Base-by-base conservation (phyloP, 305 asterid species). In the Andrographis paniculata region DNA sequence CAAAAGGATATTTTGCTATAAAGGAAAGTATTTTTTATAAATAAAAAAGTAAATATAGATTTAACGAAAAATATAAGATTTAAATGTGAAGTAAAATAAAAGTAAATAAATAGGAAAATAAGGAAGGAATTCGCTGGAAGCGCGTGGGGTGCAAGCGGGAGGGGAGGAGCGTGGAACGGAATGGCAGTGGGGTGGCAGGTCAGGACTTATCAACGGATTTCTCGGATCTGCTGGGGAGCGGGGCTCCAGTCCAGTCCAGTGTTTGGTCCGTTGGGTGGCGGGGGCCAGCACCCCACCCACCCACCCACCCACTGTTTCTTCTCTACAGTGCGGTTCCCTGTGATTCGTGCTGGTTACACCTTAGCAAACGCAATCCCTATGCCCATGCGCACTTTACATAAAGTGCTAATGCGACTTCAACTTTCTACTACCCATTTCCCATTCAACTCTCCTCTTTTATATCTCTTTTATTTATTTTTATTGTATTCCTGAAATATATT, bases 131-230 rank as follows among this genome's bases (percentile, higher is more conserved):
- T n/a, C n/a, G n/a, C n/a, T n/a, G n/a, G 7, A 24, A 15, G 9
- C 28, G 56, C 56, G 56, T 58, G 63, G 4, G 4, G 1, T 6
- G 12, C 3, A 14, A 19, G 42, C 3, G 24, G 5, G 4, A 9
- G 1, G 4, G 0, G 6, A 2, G 20, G 64, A 53, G 59, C 42
- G 72, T 61, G n/a, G n/a, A n/a, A n/a, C n/a, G 55, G 1, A 46
- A 23, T 31, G 46, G 42, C 59, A 37, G 15, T 48, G 59, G 10
- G 21, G 6, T 21, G 45, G 56, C 16, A 15, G 37, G 39, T 53
- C n/a, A 56, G 60, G 82, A 61, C 79, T 59, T 62, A 76, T 75
- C 82, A 74, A 72, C 91, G 91, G 60, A 72, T 76, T 80, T 80
- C 78, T 80, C 85, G 85, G 85, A 80, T 74, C 82, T 76, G 77